Conservation (phyloP, 371 early-diverging fungal genomes). For the Fennellomyces sp. region DNA sequence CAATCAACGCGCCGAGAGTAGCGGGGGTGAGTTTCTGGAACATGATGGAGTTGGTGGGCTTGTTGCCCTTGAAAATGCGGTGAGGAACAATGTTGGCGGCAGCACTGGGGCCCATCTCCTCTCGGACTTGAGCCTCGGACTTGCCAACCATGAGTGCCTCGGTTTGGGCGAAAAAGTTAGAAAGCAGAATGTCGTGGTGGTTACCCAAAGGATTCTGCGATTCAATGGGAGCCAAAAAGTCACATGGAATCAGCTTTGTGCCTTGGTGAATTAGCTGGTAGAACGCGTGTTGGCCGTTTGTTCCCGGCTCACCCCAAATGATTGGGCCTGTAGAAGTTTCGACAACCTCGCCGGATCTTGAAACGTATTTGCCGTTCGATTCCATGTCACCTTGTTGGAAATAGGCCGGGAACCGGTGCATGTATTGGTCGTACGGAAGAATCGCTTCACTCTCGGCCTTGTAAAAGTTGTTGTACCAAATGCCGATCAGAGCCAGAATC, state of each 20-base stretch:
- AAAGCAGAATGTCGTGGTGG: conserved; percentile 94
- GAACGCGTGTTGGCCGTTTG: conserved; percentile 99
- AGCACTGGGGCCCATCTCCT: conserved; percentile 67
- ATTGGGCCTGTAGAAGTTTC: conserved; percentile 94
- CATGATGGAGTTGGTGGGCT: conserved; percentile 96
- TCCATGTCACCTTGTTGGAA: conserved; percentile 99
- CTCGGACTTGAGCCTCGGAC: conserved; percentile 73
- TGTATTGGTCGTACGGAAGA: conserved; percentile 98
- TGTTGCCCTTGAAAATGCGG: conserved; percentile 96
- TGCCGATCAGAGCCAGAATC: conserved; percentile 90
- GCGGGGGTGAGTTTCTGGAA: conserved; percentile 94
- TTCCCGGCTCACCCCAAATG: conserved; percentile 99
- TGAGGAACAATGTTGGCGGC: conserved; percentile 80
- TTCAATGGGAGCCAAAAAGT: conserved; percentile 95
- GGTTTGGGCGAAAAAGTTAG: conserved; percentile 99
- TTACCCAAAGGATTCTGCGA: conserved; percentile 86
- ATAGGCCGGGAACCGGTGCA: conserved; percentile 96
- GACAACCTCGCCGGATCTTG: conserved; percentile 78
- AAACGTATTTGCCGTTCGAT: conserved; percentile 97
- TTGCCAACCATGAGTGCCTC: conserved; percentile 98
- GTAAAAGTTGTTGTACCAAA: conserved; percentile 99
- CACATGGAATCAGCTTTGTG: conserved; percentile 94
- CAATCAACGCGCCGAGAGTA: conserved; percentile 93
- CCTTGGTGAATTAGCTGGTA: conserved; percentile 99
- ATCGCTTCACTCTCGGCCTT: conserved; percentile 96